Conservation (phyloP, 495 filamentous ascomycete species). For the Annulohypoxylon moriforme region DNA sequence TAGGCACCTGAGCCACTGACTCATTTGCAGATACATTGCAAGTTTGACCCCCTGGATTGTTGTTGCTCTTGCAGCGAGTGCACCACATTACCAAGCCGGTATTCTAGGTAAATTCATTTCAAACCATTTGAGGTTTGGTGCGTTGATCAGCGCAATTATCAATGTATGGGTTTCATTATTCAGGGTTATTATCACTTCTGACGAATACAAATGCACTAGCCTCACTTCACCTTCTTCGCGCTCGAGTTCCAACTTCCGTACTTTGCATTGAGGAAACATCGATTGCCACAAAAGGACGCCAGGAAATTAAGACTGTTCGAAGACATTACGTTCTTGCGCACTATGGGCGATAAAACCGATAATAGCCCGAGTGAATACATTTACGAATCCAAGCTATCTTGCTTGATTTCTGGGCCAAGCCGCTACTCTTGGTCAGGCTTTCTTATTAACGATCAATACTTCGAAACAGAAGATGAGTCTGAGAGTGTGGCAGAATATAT, state of each 20-base stretch:
- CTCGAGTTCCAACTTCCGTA: constrained; percentile 26
- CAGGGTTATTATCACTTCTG: neutral
- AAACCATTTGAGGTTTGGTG: constrained; percentile 20
- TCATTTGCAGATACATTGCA: constrained; percentile 18
- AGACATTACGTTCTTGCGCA: constrained; percentile 27
- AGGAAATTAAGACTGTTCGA: neutral
- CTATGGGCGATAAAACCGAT: constrained; percentile 8
- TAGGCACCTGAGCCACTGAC: no score
- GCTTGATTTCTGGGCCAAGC: constrained; percentile 8
- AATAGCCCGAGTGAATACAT: constrained; percentile 19
- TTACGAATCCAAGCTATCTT: constrained; percentile 18
- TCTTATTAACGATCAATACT: constrained; percentile 24
- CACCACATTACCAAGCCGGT: constrained; percentile 5
- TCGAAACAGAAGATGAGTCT: neutral
- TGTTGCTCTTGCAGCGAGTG: constrained; percentile 14
- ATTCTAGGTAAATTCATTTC: constrained; percentile 14
- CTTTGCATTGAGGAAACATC: constrained; percentile 14
- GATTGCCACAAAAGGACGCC: neutral
- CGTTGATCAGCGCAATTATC: neutral
- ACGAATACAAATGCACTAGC: constrained; percentile 11
- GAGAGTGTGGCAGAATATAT: constrained; percentile 9
- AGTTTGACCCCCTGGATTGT: constrained; percentile 11
- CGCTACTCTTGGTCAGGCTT: constrained; percentile 14
- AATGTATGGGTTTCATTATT: neutral
- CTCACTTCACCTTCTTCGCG: neutral